phyloP scores from a whole-genome alignment of 257 asterid species.

The Thymus quinquecostatus region DNA sequence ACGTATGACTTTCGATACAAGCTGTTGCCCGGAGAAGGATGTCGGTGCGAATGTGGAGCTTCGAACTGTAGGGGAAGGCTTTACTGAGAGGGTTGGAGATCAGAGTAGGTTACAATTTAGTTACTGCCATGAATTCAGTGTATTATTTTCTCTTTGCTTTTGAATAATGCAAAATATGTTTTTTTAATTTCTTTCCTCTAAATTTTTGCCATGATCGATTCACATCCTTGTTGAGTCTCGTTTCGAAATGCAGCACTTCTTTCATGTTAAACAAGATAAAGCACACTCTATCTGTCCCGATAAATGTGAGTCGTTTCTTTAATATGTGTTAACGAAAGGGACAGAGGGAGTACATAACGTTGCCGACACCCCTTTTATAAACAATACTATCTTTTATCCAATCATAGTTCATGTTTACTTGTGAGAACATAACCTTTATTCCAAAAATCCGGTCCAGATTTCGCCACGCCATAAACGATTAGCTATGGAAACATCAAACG shows the following conservation, averaged over 20 bases:
- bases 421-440: no score
- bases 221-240: neutral
- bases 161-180: constrained; percentile 1
- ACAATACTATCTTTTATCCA: no score
- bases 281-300: no score
- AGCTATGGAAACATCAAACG: no score
- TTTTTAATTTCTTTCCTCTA: constrained; percentile 11
- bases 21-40: constrained; percentile 66
- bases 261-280: no score
- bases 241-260: neutral
- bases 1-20: constrained; percentile 79
- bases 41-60: constrained; percentile 82
- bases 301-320: no score
- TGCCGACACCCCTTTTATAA: no score
- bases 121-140: neutral
- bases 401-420: no score
- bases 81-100: constrained; percentile 28
- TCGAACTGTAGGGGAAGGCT: constrained; percentile 93
- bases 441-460: no score
- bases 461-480: no score
- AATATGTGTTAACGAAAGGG: no score
- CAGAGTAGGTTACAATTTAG: neutral
- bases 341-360: no score
- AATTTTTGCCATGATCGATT: neutral
- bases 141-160: constrained; percentile 21